A percentile compares a stretch with the other conserved stretches of the same genome.
phyloP scores from a whole-genome alignment of 2,329 filamentous ascomycete species.

The Beauveria australis region DNA sequence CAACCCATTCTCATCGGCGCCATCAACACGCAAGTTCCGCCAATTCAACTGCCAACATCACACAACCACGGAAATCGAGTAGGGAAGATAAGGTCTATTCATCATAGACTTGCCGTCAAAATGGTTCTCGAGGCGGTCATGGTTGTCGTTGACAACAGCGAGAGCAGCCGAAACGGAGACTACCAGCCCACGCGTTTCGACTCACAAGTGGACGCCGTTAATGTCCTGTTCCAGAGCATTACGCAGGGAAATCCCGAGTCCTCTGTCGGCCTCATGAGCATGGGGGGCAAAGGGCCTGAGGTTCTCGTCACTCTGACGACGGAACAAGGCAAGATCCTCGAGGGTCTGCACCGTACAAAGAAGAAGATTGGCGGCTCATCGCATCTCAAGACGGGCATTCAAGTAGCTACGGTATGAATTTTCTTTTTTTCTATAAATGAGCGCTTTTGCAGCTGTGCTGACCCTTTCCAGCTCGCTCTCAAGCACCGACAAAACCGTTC shows the following conservation, averaged over 20 bases:
- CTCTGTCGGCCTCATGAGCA: conserved; percentile 95
- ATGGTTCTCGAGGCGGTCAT: conserved; percentile 99
- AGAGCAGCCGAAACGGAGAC: conserved; percentile 96
- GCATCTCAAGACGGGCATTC: conserved; percentile 87
- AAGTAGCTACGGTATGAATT: conserved; percentile 76
- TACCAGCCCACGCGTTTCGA: conserved; percentile 87
- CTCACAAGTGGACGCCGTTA: conserved; percentile 90
- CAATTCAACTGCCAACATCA: not conserved
- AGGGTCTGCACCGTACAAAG: conserved; percentile 81
- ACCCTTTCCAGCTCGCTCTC: conserved; percentile 67
- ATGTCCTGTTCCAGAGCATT: conserved; percentile 91
- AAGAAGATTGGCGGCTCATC: conserved; percentile 84
- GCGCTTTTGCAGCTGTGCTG: conserved; percentile 55
- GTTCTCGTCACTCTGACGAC: conserved; percentile 94
- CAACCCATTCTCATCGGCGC: conserved; percentile 2
- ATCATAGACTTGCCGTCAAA: conserved; percentile 42
- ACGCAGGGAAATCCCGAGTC: conserved; percentile 94
- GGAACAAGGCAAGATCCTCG: conserved; percentile 90
- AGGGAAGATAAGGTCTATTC: not conserved
- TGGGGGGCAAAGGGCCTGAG: conserved; percentile 96
- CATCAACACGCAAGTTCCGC: conserved; percentile 1
- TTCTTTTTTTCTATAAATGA: not conserved
- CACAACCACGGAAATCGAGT: not conserved
- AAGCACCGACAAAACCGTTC: conserved; percentile 98
- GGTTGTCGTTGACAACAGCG: conserved; percentile 99